These are phyloP conservation scores for Ocimum tenuiflorum DNA, from an alignment of 257 asterid species.

Conservation along the genomic window DNA sequence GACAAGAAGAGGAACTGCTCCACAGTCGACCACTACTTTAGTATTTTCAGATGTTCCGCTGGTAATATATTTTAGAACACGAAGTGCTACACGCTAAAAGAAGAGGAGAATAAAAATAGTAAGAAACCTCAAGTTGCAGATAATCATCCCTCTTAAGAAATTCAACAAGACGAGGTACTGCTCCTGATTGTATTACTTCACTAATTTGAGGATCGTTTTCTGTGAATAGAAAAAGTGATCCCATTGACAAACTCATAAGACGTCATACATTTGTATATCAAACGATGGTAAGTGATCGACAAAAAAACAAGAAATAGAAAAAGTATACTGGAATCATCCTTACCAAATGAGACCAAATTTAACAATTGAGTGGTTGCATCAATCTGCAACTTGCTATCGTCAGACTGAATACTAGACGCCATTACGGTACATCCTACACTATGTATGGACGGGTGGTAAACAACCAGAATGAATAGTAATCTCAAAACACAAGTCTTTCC, in stretches of 20 bases:
- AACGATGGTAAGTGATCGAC: no score
- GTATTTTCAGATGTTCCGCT: conserved; percentile 5
- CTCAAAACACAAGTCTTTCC: no score
- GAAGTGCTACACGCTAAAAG: conserved; percentile 23
- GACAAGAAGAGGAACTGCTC: conserved; percentile 23
- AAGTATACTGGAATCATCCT: no score
- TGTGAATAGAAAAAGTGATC: no score
- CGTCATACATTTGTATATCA: no score
- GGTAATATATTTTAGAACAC: conserved; percentile 24
- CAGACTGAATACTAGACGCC: no score
- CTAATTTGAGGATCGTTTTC: conserved; percentile 20
- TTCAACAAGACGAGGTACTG: conserved; percentile 25
- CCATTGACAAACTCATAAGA: no score
- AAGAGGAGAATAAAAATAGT: not conserved
- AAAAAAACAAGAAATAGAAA: no score
- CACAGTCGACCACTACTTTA: conserved; percentile 18
- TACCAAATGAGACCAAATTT: no score
- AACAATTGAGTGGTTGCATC: no score
- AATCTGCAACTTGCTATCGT: no score
- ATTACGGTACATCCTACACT: not conserved
- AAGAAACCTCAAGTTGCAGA: conserved; percentile 19
- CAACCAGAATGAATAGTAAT: no score
- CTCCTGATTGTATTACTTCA: conserved; percentile 24
- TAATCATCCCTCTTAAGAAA: conserved; percentile 5
- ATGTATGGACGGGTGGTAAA: not conserved